These are phyloP conservation scores for Parietaria judaica DNA, from an alignment of 306 rosid genomes.

Conservation along the genomic window DNA sequence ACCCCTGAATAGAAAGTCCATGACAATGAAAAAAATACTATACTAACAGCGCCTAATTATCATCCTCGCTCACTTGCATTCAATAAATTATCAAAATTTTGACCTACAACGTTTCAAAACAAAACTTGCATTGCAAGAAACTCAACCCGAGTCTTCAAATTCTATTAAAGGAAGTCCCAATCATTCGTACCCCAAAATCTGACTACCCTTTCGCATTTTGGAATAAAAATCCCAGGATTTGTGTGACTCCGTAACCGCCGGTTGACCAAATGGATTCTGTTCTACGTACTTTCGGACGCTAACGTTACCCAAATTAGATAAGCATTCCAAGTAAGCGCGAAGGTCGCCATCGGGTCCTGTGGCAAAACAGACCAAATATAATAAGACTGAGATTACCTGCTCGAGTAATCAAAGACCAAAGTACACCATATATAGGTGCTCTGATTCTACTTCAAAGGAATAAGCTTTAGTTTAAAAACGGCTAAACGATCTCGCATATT, in stretches of 20 bases:
- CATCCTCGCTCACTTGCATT: too few relatives aligned
- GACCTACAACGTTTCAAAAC: too few relatives aligned
- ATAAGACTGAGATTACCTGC: too few relatives aligned
- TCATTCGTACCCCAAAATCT: too few relatives aligned
- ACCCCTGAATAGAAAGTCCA: too few relatives aligned
- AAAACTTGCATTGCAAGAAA: too few relatives aligned
- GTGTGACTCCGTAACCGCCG: slow-evolving; percentile 43
- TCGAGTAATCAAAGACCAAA: not conserved
- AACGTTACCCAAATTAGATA: slow-evolving; percentile 39
- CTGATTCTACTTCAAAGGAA: not conserved
- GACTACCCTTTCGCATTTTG: not conserved
- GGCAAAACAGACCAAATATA: slow-evolving; percentile 3
- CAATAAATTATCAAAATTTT: too few relatives aligned
- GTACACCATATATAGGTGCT: not conserved
- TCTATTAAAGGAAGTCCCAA: too few relatives aligned
- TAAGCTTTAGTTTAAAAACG: not conserved
- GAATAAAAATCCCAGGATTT: slow-evolving; percentile 51
- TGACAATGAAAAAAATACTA: too few relatives aligned
- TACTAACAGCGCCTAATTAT: too few relatives aligned
- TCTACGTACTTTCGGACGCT: slow-evolving; percentile 52
- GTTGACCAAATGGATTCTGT: slow-evolving; percentile 65
- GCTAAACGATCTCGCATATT: not conserved
- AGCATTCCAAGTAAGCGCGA: slow-evolving; percentile 49
- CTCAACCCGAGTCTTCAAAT: too few relatives aligned
- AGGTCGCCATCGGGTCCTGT: slow-evolving; percentile 74